These are phyloP conservation scores for Barnettozyma sucrosica DNA, from an alignment of 805 yeast genomes.

Conservation along the genomic window DNA sequence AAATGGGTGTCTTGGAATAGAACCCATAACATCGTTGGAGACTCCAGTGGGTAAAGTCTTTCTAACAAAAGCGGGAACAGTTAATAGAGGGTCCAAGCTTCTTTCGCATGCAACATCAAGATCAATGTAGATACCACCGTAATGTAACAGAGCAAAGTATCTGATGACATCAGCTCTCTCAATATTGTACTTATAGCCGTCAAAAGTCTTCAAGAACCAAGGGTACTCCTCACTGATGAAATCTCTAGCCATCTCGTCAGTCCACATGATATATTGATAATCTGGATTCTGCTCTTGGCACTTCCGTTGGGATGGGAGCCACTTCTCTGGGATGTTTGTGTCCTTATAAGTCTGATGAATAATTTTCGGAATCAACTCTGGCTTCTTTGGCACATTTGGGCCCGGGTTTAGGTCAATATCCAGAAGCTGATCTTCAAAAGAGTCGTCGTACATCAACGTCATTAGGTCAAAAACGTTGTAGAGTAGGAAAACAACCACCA, in stretches of 20 bases:
- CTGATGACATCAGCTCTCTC: slow-evolving; percentile 89
- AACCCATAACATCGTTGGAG: slow-evolving; percentile 89
- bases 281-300: slow-evolving; percentile 82
- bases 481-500: slow-evolving; percentile 35
- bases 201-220: slow-evolving; percentile 82
- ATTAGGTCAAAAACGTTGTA: slow-evolving; percentile 68
- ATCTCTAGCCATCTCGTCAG: slow-evolving; percentile 74
- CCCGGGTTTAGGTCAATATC: slow-evolving; percentile 58
- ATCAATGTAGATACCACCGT: slow-evolving; percentile 88
- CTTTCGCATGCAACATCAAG: slow-evolving; percentile 85
- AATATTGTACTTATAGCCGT: slow-evolving; percentile 71
- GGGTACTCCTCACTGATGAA: slow-evolving; percentile 76
- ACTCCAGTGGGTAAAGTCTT: slow-evolving; percentile 88
- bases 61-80: slow-evolving; percentile 80
- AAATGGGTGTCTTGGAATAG: slow-evolving; percentile 83
- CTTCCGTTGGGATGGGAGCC: slow-evolving; percentile 73
- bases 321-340: slow-evolving; percentile 66
- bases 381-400: slow-evolving; percentile 34
- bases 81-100: slow-evolving; percentile 70
- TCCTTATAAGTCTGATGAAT: slow-evolving; percentile 92
- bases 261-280: slow-evolving; percentile 85
- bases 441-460: slow-evolving; percentile 67
- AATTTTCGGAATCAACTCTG: slow-evolving; percentile 74
- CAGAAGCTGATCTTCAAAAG: slow-evolving; percentile 55
- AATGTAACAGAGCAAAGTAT: slow-evolving; percentile 76